A percentile compares a stretch with the other conserved stretches of the same genome.
Evolutionary conservation across 305 asterid species (phyloP).

Genomic region (Solanum chacoense): DNA sequence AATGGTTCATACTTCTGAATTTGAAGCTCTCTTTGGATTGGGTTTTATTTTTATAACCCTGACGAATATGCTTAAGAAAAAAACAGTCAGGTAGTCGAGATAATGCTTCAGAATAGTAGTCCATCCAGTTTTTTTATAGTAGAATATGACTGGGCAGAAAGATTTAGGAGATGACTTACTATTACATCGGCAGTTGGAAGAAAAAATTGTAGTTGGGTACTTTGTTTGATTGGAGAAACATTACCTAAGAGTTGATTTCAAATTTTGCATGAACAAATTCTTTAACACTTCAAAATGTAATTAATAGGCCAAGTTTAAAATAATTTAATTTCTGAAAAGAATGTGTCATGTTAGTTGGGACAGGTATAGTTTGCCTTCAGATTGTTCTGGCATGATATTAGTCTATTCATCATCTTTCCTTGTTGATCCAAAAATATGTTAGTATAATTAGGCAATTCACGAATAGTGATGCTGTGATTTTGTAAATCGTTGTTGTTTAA

Average conservation of each 20-base stretch:
- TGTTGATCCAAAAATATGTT: background rate
- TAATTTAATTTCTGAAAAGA: background rate
- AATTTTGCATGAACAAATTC: background rate
- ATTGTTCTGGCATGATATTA: background rate
- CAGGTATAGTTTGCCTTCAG: background rate
- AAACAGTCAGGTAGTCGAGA: background rate
- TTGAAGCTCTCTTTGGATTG: background rate
- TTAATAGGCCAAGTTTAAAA: background rate
- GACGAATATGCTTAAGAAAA: background rate
- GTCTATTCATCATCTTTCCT: conserved; percentile 1
- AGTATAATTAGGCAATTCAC: background rate
- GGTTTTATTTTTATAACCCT: background rate
- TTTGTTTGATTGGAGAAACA: background rate
- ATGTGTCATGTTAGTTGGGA: background rate
- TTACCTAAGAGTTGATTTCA: background rate
- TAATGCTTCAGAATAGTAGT: background rate
- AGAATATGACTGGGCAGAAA: background rate
- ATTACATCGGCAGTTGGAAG: background rate
- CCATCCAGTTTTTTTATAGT: background rate
- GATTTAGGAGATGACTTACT: background rate
- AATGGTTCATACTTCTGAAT: background rate
- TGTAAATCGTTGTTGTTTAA: background rate
- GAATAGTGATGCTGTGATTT: background rate
- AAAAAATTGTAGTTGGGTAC: background rate
- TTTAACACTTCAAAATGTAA: background rate